Base-by-base conservation (phyloP, 441 rosid species). In the Bocquillonia castaneifolia region DNA sequence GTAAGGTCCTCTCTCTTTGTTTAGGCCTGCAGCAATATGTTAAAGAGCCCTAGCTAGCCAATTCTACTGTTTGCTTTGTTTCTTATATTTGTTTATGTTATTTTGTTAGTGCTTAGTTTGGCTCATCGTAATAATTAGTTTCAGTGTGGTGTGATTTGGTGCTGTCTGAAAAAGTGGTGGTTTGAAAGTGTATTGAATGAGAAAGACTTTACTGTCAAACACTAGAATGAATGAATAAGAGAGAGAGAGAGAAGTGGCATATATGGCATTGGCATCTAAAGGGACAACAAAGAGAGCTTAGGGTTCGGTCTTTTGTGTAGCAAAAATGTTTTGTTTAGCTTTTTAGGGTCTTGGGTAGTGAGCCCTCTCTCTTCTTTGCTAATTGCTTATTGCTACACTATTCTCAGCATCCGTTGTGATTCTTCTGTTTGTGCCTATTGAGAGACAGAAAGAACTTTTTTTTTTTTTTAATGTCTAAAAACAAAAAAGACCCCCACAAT, bases 121-220 rank as follows among this genome's bases (percentile, higher is more conserved):
- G 64, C 73, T 71, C 67, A 42, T 64, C 31, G 57, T 67, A 83
- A 82, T 80, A 74, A 80, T 80, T 79, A 85, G 85, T 76, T 68
- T 77, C 76, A 80, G 86, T 47, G 76, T 25, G 69, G 81, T 71
- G 82, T 72, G 86, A 83, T 80, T 76, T 71, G 86, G 79, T 81
- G 69, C 75, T 83, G 84, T 85, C 86, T 79, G 86, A 74, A 77
- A 83, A 85, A 80, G 86, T 80, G 81, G 72, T 59, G 84, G 79
- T 76, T 78, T 75, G 79, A 85, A 83, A 72, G 75, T 73, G 77
- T 62, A 72, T 81, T 80, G 79, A 85, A 77, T 75, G 77, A 64
- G 66, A 73, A 64, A 22, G 54, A 50, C 54, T 50, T 50, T 50
- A 77, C 80, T 75, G 85, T 82, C 86, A 57, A n/a, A 66, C 72